Evolutionary conservation across 1,284 basidiomycete species (phyloP), one percentile per base, ranked within the genome.

Genomic region (Moesziomyces sp.): DNA sequence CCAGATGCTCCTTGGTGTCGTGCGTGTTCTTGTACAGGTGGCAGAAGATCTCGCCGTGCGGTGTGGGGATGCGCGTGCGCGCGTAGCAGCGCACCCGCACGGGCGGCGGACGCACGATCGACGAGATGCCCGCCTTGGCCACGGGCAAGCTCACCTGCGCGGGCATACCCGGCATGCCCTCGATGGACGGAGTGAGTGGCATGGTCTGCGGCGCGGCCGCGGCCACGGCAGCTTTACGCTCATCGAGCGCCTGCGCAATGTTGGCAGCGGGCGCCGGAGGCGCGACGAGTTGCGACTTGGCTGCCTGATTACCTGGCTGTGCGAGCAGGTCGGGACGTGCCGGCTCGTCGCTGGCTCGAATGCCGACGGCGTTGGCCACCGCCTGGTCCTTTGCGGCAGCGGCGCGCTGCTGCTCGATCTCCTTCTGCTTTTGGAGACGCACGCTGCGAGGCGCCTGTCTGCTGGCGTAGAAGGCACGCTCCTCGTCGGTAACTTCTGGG

Each of bases 11-110:
- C 86, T 99, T 99, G 46, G 71, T 58, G 85, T 94, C 93, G 63
- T 88, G 89, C 81, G 91, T 92, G 84, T 97, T 98, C 63, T 86
- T 86, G 86, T 99, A 99, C 43, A 99, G 87, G 82, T 99, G 94
- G 16, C 97, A 88, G 85, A 98, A 98, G 35, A 92, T 89, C 21
- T 93, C 91, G 24, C 96, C 96, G 82, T 99, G 93, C 0, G 94
- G 93, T 0, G 97, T 99, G 21, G 97, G 97, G 77, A 99, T 93
- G 48, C 97, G 90, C 5, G 97, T 98, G 59, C 97, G 91, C 3
- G 94, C 97, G 89, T 97, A 93, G 85, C 97, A 99, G 82, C 90
- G 91, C 23, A 95, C 77, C 8, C 64, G 47, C 14, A 83, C 65
- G 3, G 80, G 81, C 0, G 79, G 77, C 5, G 76, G 73, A 28